phyloP scores from a whole-genome alignment of 2,329 filamentous ascomycete species.

The Chaetomium globosum region DNA sequence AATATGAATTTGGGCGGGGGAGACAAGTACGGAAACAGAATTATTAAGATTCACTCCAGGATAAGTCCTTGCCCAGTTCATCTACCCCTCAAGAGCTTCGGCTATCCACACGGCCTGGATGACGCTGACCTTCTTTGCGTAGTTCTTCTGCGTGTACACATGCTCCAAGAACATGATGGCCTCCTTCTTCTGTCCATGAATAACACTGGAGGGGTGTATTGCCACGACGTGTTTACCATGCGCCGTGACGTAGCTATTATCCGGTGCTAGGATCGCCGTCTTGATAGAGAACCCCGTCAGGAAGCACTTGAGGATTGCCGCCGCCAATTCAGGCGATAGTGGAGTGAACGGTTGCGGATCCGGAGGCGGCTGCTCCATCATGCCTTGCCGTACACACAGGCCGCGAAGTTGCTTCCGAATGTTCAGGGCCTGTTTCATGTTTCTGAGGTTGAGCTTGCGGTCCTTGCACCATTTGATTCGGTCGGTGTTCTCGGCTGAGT shows the following conservation, averaged over 20 bases:
- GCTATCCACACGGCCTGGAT: constrained; percentile 63
- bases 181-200: constrained; percentile 65
- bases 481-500: constrained; percentile 59
- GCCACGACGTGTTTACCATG: constrained; percentile 63
- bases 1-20: no score
- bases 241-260: constrained; percentile 63
- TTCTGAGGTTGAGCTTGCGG: constrained; percentile 59
- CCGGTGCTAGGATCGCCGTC: constrained; percentile 62
- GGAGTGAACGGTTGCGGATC: constrained; percentile 62
- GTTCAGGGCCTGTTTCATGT: constrained; percentile 64
- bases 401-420: constrained; percentile 64
- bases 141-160: constrained; percentile 67
- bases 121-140: constrained; percentile 66
- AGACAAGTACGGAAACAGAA: no score
- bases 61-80: neutral
- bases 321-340: constrained; percentile 56
- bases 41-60: no score
- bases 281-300: constrained; percentile 62
- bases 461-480: constrained; percentile 61
- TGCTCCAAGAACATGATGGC: constrained; percentile 71
- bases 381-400: constrained; percentile 56
- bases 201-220: constrained; percentile 64
- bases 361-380: constrained; percentile 51
- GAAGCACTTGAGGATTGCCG: constrained; percentile 62
- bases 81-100: constrained; percentile 47